Conservation (phyloP, 371 early-diverging fungal species). For the Fennellomyces sp. region DNA sequence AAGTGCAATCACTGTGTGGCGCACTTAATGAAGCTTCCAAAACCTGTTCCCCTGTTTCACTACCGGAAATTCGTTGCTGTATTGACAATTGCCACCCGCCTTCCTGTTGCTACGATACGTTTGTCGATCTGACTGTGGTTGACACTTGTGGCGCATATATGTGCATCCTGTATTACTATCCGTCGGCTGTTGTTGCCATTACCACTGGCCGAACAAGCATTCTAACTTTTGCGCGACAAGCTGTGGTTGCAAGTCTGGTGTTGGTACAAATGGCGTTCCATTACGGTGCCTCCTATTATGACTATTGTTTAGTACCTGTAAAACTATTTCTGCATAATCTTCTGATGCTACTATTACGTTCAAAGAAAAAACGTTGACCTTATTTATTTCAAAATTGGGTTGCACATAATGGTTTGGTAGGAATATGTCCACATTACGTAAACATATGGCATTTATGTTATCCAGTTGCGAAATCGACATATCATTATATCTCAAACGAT, state of each 20-base stretch:
- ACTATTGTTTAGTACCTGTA: background rate
- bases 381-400: too few relatives aligned
- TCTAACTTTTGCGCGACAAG: background rate
- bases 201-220: background rate
- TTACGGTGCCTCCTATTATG: background rate
- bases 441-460: too few relatives aligned
- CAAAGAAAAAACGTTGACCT: background rate
- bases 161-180: background rate
- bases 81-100: background rate
- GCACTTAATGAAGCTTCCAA: conserved; percentile 11
- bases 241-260: background rate
- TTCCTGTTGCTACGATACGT: background rate
- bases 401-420: too few relatives aligned
- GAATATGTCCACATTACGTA: too few relatives aligned
- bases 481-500: too few relatives aligned
- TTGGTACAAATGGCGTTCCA: background rate
- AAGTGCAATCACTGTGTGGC: conserved; percentile 8
- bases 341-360: background rate
- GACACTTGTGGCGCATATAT: background rate
- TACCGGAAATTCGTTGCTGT: background rate
- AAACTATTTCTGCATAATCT: background rate
- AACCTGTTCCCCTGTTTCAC: conserved; percentile 1
- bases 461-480: too few relatives aligned
- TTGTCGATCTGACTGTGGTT: background rate
- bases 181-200: background rate